Percentiles rank a stretch among this genome's conserved stretches.
Evolutionary conservation across 495 filamentous ascomycete genomes (phyloP).

Genomic region (Neurospora sp.): DNA sequence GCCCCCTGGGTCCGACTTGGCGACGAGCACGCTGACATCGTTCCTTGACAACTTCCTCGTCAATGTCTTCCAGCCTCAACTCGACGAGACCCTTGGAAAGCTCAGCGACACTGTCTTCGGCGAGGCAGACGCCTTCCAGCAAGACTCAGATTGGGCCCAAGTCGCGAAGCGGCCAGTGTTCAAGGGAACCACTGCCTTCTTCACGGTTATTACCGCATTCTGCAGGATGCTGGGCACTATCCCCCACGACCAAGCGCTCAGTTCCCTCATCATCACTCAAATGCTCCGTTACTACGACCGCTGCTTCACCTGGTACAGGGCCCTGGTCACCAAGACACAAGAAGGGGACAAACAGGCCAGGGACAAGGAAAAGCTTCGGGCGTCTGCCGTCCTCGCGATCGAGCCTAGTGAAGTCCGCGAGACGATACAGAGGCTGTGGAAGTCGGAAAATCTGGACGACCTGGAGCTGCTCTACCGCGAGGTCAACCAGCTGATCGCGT

Average conservation of each 20-base stretch:
- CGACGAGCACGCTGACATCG: slow-evolving; percentile 76
- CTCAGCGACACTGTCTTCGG: slow-evolving; percentile 72
- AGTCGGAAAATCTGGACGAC: slow-evolving; percentile 30
- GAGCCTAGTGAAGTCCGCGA: slow-evolving; percentile 59
- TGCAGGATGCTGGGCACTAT: slow-evolving; percentile 92
- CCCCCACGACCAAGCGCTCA: slow-evolving; percentile 93
- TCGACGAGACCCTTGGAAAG: slow-evolving; percentile 91
- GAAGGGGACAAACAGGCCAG: slow-evolving; percentile 20
- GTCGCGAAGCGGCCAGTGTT: slow-evolving; percentile 78
- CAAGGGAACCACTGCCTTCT: slow-evolving; percentile 85
- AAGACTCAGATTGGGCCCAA: slow-evolving; percentile 71
- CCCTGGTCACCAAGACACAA: slow-evolving; percentile 48
- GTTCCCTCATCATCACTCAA: slow-evolving; percentile 77
- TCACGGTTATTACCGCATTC: slow-evolving; percentile 74
- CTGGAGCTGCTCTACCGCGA: slow-evolving; percentile 48
- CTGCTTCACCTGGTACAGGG: slow-evolving; percentile 84
- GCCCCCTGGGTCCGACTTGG: slow-evolving; percentile 71
- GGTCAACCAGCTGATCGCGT: slow-evolving; percentile 52
- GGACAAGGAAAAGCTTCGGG: slow-evolving; percentile 44
- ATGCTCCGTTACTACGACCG: slow-evolving; percentile 85
- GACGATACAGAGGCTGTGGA: slow-evolving; percentile 53
- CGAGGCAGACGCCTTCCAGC: slow-evolving; percentile 76
- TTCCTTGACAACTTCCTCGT: slow-evolving; percentile 98
- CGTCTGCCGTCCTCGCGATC: slow-evolving; percentile 58
- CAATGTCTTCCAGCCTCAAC: slow-evolving; percentile 93